Percentiles rank a stretch among this genome's conserved stretches.
Conservation (phyloP, 2,329 filamentous ascomycete species). For the Epichloe sylvatica region DNA sequence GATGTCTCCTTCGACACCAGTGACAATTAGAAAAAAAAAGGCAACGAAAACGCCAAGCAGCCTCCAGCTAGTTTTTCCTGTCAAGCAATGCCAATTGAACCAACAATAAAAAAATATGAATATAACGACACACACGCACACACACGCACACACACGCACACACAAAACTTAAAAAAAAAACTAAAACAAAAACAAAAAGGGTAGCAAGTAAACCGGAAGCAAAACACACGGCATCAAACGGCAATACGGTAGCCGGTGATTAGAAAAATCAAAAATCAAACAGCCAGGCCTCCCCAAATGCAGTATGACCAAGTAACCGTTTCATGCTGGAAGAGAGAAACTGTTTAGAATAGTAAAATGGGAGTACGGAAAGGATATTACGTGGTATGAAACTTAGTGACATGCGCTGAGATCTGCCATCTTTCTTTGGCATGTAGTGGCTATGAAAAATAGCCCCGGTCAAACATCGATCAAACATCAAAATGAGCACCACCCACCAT, state of each 20-base stretch:
- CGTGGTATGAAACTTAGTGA: background rate
- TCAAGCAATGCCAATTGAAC: constrained; percentile 16
- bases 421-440: background rate
- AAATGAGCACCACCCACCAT: constrained; percentile 51
- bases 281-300: constrained; percentile 1
- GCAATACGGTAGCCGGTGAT: background rate
- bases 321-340: constrained; percentile 2
- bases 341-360: background rate
- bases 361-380: background rate
- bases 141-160: background rate
- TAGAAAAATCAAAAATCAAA: background rate
- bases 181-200: background rate
- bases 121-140: background rate
- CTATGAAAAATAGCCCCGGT: constrained; percentile 9
- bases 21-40: background rate
- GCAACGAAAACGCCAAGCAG: constrained; percentile 16
- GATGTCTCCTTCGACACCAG: background rate
- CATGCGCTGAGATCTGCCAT: background rate
- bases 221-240: background rate
- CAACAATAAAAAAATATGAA: constrained; percentile 11
- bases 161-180: background rate
- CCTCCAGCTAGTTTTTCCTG: constrained; percentile 10
- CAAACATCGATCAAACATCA: constrained; percentile 34
- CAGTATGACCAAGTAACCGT: constrained; percentile 3
- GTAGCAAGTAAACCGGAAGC: background rate